Base-by-base conservation (phyloP, 176 grass and related monocot species). In the Coix lacrymajobi region DNA sequence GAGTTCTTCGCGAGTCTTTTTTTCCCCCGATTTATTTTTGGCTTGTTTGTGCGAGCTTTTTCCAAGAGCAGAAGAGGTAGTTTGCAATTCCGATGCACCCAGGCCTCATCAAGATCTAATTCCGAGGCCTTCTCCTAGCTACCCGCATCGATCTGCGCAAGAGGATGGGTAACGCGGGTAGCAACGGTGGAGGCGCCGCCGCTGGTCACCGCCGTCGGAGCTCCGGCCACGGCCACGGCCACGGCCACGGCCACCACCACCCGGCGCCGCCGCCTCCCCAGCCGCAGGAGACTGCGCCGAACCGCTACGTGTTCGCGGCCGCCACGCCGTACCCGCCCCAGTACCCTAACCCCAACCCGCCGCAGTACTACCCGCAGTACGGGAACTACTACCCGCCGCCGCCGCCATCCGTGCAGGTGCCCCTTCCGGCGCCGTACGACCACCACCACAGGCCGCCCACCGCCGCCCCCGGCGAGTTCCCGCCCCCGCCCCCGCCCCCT, bases 241-340 rank as follows among this genome's bases (percentile, higher is more conserved):
- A 89, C 56, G 89, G 88, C 52, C 88, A 92, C 43, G 81, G 76
- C 40, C 90, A 92, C 80, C 85, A 86, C 39, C 73, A 85, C 48
- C 94, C 88, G 67, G 38, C 75, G 57, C 74, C 90, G 7, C 58
- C 87, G 6, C 78, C 92, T 19, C 48, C 74, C 10, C 79, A 78
- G 20, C 88, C 82, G 71, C 82, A 75, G 46, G 84, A 66, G 76
- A 22, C 79, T 3, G 71, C 88, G 22, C 89, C 92, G 8, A 99
- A 93, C 82, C 96, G 89, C 75, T 96, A 99, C 73, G 96, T 96
- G 74, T 99, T 96, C 73, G 91, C 93, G 13, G 96, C 96, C 22
- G 93, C 96, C 78, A 96, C 93, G 48, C 96, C 92, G 20, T 95
- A 94, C 84, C 92, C 92, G 83, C 91, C 91, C 9, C 88, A 87